Percentiles rank a stretch among this genome's conserved stretches.
Conservation (phyloP, 2,329 filamentous ascomycete genomes). For the Curvularia sp. region DNA sequence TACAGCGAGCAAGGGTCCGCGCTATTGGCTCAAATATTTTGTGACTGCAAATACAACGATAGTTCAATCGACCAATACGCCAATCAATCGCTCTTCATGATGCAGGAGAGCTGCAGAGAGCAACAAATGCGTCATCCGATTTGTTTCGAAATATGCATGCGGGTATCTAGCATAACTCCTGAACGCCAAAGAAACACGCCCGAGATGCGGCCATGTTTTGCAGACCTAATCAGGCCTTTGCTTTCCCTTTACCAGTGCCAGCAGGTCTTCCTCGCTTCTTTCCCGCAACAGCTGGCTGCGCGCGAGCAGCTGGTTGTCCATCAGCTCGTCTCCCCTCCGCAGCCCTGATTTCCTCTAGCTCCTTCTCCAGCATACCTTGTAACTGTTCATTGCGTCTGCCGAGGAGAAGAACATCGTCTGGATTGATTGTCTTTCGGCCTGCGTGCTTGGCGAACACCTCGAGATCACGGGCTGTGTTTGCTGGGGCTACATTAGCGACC, state of each 20-base stretch:
- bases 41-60: background rate
- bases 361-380: constrained; percentile 73
- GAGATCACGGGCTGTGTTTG: constrained; percentile 61
- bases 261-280: constrained; percentile 35
- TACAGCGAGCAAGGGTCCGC: constrained; percentile 4
- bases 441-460: constrained; percentile 73
- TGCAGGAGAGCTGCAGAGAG: background rate
- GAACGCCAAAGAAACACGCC: background rate
- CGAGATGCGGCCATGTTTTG: background rate
- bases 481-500: constrained; percentile 19
- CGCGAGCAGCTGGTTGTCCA: constrained; percentile 15
- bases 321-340: constrained; percentile 35
- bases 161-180: constrained; percentile 21
- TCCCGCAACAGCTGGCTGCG: constrained; percentile 11
- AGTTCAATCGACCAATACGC: background rate
- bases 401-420: constrained; percentile 86
- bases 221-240: constrained; percentile 10
- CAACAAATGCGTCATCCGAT: background rate
- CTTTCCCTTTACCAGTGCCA: constrained; percentile 36
- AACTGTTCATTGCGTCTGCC: constrained; percentile 86
- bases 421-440: constrained; percentile 77
- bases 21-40: background rate
- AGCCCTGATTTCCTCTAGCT: constrained; percentile 62
- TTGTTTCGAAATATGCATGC: background rate
- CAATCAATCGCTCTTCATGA: background rate